Base-by-base conservation (phyloP, 140 eudicot genomes). In the Senecio squalidus region DNA sequence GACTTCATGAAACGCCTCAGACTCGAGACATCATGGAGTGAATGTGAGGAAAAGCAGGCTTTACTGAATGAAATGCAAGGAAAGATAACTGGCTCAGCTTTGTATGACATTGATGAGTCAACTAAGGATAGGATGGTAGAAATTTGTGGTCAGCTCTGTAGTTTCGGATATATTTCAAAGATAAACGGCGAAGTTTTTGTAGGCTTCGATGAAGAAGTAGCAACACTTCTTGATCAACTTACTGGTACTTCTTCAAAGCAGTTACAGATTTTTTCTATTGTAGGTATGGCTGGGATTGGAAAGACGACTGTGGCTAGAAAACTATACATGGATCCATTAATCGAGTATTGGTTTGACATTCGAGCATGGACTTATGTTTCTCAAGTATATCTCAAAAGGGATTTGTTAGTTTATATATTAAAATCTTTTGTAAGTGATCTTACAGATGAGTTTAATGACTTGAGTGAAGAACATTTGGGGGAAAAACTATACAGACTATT, bases 281-380 rank as follows among this genome's bases (percentile, higher is more conserved):
- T 45, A 11, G 78, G 75, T 0, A 72, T 67, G 68, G 58, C 51
- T 0, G 83, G 78, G 3, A 64, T 77, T 7, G 83, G 83, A 2
- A 77, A 77, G 69, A 66, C 78, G 1, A 77, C 78, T 11, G 22
- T 77, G 26, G 74, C 64, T 9, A 71, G 34, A 27, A 45, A 71
- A 26, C 58, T 77, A 25, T 77, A 51, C 31, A 43, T 0, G 4
- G 60, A 66, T 55, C 67, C 63, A 13, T 2, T n/a, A 1, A n/a
- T 71, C 41, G 46, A n/a, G 9, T 55, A 55, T 39, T 2, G 13
- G 23, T 64, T 64, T 13, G 21, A 29, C n/a, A 5, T 31, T 30
- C 59, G 60, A 14, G 60, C 70, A 15, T 64, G 70, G 70, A 15
- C 22, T 17, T 36, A 22, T 64, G 60, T 64, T 34, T 64, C 61